These are phyloP conservation scores for Tympanopsis confertula DNA, from an alignment of 2,329 filamentous ascomycete genomes.

Conservation along the genomic window DNA sequence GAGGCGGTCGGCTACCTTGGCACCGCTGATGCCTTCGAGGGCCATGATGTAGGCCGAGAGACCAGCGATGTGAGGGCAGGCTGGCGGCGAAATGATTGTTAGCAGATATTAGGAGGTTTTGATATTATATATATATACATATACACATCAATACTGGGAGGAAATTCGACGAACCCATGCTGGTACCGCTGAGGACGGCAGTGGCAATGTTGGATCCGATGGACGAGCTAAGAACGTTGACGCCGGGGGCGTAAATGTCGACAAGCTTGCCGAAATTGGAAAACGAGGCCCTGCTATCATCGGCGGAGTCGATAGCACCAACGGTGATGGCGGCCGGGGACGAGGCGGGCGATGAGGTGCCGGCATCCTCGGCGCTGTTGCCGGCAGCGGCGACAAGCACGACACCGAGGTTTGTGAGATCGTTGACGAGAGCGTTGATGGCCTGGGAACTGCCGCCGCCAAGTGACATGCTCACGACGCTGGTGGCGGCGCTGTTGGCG, in stretches of 20 bases:
- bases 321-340: conserved; percentile 45
- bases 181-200: conserved; percentile 37
- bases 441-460: conserved; percentile 35
- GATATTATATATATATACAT: neutral
- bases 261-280: conserved; percentile 44
- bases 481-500: conserved; percentile 32
- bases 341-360: conserved; percentile 39
- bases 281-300: conserved; percentile 36
- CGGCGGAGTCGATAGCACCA: conserved; percentile 41
- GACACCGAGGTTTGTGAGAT: conserved; percentile 34
- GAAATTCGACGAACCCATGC: conserved; percentile 33
- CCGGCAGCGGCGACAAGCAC: conserved; percentile 49
- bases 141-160: neutral
- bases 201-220: conserved; percentile 34
- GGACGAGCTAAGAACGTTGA: conserved; percentile 38
- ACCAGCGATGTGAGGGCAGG: conserved; percentile 56
- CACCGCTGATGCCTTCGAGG: conserved; percentile 34
- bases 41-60: conserved; percentile 57
- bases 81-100: conserved; percentile 22
- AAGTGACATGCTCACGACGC: conserved; percentile 54
- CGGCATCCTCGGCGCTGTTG: conserved; percentile 41
- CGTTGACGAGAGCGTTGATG: conserved; percentile 42
- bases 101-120: conserved; percentile 3
- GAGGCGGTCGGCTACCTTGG: conserved; percentile 34
- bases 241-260: conserved; percentile 44